phyloP scores from a whole-genome alignment of 2,329 filamentous ascomycete species.

The Leptographium galeiforme region DNA sequence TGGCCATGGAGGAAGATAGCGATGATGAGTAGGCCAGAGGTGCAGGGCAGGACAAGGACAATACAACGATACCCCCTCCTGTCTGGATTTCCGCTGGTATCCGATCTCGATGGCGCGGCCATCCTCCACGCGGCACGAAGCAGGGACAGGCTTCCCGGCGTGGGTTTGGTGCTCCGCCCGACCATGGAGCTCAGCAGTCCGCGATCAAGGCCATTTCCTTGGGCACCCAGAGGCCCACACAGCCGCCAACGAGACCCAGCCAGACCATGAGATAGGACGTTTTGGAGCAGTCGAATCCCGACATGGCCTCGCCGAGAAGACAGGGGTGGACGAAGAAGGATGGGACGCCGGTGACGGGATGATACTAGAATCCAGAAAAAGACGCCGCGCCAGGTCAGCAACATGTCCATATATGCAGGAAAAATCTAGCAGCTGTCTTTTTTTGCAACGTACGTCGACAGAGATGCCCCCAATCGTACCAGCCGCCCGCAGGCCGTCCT shows the following conservation, averaged over 20 bases:
- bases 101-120: neutral
- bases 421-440: neutral
- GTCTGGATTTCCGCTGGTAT: neutral
- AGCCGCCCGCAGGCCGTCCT: slow-evolving; percentile 42
- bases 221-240: slow-evolving; percentile 67
- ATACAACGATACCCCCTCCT: neutral
- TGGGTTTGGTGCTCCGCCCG: no score
- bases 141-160: neutral
- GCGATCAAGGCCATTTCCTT: slow-evolving; percentile 43
- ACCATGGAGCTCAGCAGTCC: neutral
- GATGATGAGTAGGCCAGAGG: slow-evolving; percentile 45
- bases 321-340: slow-evolving; percentile 91
- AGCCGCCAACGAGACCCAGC: slow-evolving; percentile 75
- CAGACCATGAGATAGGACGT: slow-evolving; percentile 72
- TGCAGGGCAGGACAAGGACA: neutral
- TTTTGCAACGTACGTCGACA: slow-evolving; percentile 50
- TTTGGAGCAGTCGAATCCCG: slow-evolving; percentile 44
- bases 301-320: slow-evolving; percentile 70
- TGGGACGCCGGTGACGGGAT: slow-evolving; percentile 66
- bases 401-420: slow-evolving; percentile 5
- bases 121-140: neutral
- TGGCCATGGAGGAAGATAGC: slow-evolving; percentile 56
- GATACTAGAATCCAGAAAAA: slow-evolving; percentile 53
- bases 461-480: slow-evolving; percentile 63
- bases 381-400: neutral